Evolutionary conservation across 139 green algal species (phyloP), one percentile per base, ranked within the genome.

Genomic region (Tetraselmis chui): DNA sequence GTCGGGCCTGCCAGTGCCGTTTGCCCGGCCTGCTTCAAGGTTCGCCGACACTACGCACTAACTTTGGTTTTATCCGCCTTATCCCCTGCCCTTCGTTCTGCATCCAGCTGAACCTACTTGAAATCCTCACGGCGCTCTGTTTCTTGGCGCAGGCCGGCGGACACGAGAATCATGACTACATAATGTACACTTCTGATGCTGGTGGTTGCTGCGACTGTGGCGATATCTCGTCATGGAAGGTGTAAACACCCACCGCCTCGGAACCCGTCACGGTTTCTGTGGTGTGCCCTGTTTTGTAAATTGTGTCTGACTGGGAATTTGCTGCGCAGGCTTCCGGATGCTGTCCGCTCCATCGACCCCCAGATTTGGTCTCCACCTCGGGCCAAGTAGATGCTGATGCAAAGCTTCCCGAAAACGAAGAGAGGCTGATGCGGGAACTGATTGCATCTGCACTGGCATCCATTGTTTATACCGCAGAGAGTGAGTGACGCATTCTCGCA

Each of bases 181-280:
- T 87, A 0, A 83, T 91, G 83, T 93, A 93, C 85, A 87, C 83
- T 32, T 83, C 79, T 45, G 84, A 85, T 25, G 82, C 85, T 23
- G 91, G 91, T 1, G 91, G 91, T n/a, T 94, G 91, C 82, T 95
- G 91, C 82, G 91, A 95, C 83, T 95, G 91, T 82, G 91, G 91
- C 1, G 91, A 95, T 83, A 24, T 83, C 1, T 80, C 83, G 2
- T 90, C 88, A 0, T 95, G 91, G 91, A 80, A 76, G 29, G 32
- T 30, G 2, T 30, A 79, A 67, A 5, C 45, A 5, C 45, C 45
- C 45, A 67, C 45, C 45, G 45, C 45, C 45, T n/a, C n/a, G n/a
- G n/a, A n/a, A n/a, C n/a, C n/a, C n/a, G n/a, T n/a, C n/a, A n/a
- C n/a, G n/a, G n/a, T n/a, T n/a, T n/a, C n/a, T n/a, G n/a, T n/a